phyloP scores from a whole-genome alignment of 352 stramenopile species.

The Phytophthora sansomeana region DNA sequence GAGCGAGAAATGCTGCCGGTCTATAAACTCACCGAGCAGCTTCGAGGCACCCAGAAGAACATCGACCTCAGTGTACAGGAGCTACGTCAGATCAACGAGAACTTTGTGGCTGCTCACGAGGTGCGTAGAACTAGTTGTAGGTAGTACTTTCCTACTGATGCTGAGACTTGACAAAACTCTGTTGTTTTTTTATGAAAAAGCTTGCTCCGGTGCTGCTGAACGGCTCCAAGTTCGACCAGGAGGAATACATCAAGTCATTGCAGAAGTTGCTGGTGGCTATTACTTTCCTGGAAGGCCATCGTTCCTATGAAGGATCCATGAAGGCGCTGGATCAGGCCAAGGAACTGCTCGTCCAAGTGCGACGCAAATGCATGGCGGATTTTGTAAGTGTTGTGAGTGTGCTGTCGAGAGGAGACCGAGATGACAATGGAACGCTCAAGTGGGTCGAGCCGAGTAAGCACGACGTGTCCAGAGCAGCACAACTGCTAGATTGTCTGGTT shows the following conservation, averaged over 20 bases:
- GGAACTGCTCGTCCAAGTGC: conserved; percentile 66
- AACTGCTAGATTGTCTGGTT: conserved; percentile 72
- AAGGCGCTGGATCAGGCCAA: conserved; percentile 76
- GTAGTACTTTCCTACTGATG: background rate
- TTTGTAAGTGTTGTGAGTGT: conserved; percentile 78
- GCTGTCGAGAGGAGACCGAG: conserved; percentile 55
- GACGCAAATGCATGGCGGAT: conserved; percentile 71
- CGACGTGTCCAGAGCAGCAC: conserved; percentile 57
- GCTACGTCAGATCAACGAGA: conserved; percentile 74
- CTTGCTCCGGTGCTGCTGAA: conserved; percentile 70
- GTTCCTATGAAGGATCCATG: conserved; percentile 73
- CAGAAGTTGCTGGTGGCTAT: conserved; percentile 76
- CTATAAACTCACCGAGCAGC: conserved; percentile 85
- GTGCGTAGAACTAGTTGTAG: conserved; percentile 25
- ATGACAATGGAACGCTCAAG: conserved; percentile 26
- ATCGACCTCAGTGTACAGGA: conserved; percentile 84
- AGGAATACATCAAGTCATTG: conserved; percentile 70
- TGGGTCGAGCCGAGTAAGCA: conserved; percentile 63
- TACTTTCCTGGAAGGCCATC: conserved; percentile 73
- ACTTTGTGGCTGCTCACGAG: conserved; percentile 77
- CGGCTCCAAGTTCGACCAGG: conserved; percentile 76
- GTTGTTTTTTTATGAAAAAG: conserved; percentile 34
- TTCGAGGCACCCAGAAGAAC: conserved; percentile 84
- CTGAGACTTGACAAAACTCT: background rate
- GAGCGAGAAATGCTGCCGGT: conserved; percentile 86